Evolutionary conservation across 139 green algal genomes (phyloP), one percentile per base, ranked within the genome.

Genomic region (Picochlorum sp.): DNA sequence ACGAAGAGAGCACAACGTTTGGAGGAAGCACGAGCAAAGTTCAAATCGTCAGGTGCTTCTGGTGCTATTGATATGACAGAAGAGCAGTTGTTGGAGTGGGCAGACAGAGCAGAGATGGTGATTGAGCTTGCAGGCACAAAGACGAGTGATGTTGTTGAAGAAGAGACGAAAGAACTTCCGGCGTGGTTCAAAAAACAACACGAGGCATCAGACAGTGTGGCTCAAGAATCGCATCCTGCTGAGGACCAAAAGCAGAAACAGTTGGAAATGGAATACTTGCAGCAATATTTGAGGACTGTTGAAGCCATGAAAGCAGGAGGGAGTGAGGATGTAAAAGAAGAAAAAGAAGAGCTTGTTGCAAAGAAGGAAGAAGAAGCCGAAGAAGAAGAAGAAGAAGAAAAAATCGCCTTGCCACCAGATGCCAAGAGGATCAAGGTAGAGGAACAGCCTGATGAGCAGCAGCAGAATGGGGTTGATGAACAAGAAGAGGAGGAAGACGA

Each of bases 261-360:
- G 45, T 50, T 67, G 50, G 57, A 66, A 57, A 41, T 63, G 37
- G 28, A 45, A n/a, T 76, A 71, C 44, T 45, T 76, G 7, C 52
- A 62, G 16, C 63, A 72, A 62, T 76, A 76, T 57, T 45, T 76
- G 47, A 55, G 51, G 26, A 54, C 71, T n/a, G 57, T 76, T 51
- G 24, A 45, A n/a, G 64, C 64, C 11, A 56, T 37, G 11, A 34
- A 18, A 49, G 49, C 10, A 18, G 64, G 47, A 16, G 50, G 21
- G 1, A 18, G 13, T 23, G 47, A 69, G 13, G 49, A 49, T 57
- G 13, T 26, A 4, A 21, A 54, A 13, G n/a, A 54, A 2, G 11
- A 15, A 11, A 38, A 54, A n/a, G 13, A 21, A 66, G 15, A 24
- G 13, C 28, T 50, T 18, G 13, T 62, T 18, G 9, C 62, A 57